Conservation (phyloP, 768 basidiomycete species). For the Tulasnella sp. region DNA sequence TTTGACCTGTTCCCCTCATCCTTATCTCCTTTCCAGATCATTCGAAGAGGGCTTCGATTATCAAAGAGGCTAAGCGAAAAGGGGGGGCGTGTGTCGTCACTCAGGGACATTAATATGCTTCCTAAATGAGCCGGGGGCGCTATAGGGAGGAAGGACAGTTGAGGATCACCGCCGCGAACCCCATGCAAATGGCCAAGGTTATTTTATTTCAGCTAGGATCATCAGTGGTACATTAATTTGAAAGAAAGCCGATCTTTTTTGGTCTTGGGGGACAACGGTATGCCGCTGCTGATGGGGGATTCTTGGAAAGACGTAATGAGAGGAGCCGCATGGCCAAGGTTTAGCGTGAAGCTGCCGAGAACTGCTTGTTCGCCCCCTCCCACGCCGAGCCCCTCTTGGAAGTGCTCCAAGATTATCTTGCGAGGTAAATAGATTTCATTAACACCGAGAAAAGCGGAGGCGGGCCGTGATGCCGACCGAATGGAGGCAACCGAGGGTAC, state of each 20-base stretch:
- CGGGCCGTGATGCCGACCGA: background rate
- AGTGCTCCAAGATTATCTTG: background rate
- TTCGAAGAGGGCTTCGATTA: background rate
- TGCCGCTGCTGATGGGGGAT: background rate
- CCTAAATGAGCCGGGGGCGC: background rate
- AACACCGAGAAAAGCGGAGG: background rate
- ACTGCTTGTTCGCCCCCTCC: background rate
- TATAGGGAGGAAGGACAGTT: background rate
- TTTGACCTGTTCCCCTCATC: background rate
- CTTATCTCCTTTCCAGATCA: background rate
- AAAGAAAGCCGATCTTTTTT: too few species aligned
- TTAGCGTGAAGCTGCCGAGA: too few species aligned
- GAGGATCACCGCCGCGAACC: background rate
- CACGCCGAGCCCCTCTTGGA: background rate
- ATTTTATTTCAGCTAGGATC: too few species aligned
- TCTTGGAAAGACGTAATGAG: background rate
- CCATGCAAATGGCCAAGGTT: too few species aligned
- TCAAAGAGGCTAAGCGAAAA: background rate
- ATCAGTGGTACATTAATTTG: too few species aligned
- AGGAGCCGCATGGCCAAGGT: background rate
- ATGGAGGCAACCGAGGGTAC: background rate
- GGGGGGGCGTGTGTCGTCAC: background rate
- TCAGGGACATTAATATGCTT: background rate
- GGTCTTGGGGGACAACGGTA: background rate
- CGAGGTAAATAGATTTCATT: background rate